Evolutionary conservation across 352 stramenopile genomes (phyloP).

Genomic region (Phytophthora gonapodyides): DNA sequence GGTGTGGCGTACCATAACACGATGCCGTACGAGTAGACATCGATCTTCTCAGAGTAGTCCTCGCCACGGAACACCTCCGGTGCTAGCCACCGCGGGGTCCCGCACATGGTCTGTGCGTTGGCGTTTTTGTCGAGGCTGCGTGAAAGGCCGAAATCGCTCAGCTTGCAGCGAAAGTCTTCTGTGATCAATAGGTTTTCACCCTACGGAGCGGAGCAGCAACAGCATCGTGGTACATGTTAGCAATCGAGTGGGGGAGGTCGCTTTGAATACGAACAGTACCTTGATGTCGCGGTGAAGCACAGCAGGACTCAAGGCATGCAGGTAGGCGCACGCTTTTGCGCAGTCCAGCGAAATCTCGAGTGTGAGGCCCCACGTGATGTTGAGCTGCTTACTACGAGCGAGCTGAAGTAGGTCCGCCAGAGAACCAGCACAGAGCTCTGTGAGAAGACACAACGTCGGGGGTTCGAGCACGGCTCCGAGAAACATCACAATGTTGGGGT

Average conservation of each 20-base stretch:
- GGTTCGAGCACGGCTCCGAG: conserved; percentile 69
- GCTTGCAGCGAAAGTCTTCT: conserved; percentile 70
- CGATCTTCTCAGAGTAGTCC: conserved; percentile 86
- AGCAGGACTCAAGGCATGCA: conserved; percentile 62
- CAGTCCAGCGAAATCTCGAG: conserved; percentile 75
- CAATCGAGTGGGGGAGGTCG: background rate
- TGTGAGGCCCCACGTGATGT: conserved; percentile 74
- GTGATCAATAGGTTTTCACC: conserved; percentile 78
- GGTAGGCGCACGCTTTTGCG: conserved; percentile 64
- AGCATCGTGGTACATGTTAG: background rate
- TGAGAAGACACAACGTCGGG: conserved; percentile 77
- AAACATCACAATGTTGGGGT: conserved; percentile 85
- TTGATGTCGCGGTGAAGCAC: conserved; percentile 80
- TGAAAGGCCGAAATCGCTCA: conserved; percentile 79
- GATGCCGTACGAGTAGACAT: conserved; percentile 85
- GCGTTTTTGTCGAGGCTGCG: conserved; percentile 67
- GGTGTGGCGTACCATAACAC: conserved; percentile 63
- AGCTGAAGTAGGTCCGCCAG: conserved; percentile 70
- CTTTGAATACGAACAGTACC: conserved; percentile 20
- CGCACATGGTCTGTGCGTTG: conserved; percentile 78
- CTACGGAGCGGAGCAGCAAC: conserved; percentile 24
- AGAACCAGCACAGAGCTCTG: conserved; percentile 71
- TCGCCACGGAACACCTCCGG: conserved; percentile 85
- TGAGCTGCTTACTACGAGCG: conserved; percentile 67
- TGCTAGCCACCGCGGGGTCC: conserved; percentile 76